Conservation (phyloP, 2,329 filamentous ascomycete species). For the Dichotomopilus funicola region DNA sequence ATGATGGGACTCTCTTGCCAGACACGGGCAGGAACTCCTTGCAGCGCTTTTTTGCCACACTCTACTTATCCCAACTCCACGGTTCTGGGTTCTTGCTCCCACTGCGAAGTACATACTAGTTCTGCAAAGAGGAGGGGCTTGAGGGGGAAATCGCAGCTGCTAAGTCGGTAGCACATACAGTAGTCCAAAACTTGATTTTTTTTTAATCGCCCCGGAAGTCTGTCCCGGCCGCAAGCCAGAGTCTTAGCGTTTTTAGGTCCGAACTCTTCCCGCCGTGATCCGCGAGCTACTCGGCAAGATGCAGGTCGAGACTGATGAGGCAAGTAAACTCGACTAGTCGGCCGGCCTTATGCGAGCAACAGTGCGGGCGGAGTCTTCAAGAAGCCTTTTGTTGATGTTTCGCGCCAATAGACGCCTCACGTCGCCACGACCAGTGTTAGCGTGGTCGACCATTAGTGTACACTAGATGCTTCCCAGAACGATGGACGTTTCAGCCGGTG, state of each 20-base stretch:
- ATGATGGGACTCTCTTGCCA: slow-evolving; percentile 3
- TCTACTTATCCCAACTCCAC: background rate
- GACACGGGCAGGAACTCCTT: background rate
- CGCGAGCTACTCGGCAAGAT: background rate
- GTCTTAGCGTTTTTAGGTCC: slow-evolving; percentile 8
- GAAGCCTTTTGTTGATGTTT: too few species aligned
- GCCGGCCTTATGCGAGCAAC: background rate
- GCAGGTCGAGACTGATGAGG: slow-evolving; percentile 10
- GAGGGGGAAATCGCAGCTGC: background rate
- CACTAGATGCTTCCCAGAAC: background rate
- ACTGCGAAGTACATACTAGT: background rate
- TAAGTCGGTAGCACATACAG: background rate
- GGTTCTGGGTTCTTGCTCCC: background rate
- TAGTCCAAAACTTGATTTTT: background rate
- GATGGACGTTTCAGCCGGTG: slow-evolving; percentile 14
- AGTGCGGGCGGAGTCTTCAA: too few species aligned
- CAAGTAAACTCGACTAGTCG: slow-evolving; percentile 1
- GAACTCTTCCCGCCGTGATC: slow-evolving; percentile 1
- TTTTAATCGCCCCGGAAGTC: background rate
- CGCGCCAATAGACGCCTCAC: too few species aligned
- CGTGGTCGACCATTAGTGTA: background rate
- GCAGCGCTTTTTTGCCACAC: background rate
- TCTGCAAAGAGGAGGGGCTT: too few species aligned
- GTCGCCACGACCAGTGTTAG: background rate
- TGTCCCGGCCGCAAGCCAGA: background rate